Percentiles rank a stretch among this genome's conserved stretches.
Evolutionary conservation across 495 filamentous ascomycete genomes (phyloP).

Genomic region (Daldinia decipiens): DNA sequence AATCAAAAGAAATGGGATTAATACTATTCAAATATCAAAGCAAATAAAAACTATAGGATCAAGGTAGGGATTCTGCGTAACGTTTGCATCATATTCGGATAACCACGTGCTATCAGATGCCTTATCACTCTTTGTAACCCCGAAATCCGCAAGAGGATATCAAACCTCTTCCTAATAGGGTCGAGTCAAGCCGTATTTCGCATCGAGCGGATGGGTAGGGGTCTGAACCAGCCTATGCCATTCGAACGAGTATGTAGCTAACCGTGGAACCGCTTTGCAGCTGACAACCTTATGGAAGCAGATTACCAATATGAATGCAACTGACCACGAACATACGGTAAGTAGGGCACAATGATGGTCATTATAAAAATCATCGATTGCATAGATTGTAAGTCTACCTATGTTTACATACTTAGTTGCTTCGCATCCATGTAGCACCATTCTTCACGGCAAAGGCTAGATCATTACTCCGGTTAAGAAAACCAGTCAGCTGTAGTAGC

Average conservation of each 20-base stretch:
- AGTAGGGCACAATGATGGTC: neutral
- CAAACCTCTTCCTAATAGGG: conserved; percentile 22
- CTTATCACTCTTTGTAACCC: conserved; percentile 8
- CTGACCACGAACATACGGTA: neutral
- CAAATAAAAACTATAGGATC: neutral
- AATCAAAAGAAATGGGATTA: neutral
- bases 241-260: neutral
- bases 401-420: conserved; percentile 1
- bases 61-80: no score
- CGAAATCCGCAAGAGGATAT: conserved; percentile 28
- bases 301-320: neutral
- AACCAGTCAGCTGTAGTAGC: conserved; percentile 11
- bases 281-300: neutral
- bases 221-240: neutral
- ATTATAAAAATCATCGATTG: conserved; percentile 3
- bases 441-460: conserved; percentile 12
- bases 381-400: conserved; percentile 17
- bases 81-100: conserved; percentile 26
- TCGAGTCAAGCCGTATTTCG: neutral
- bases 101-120: conserved; percentile 9
- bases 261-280: neutral
- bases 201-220: conserved; percentile 3
- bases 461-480: conserved; percentile 6
- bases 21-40: neutral
- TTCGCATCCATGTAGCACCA: neutral